Conservation (phyloP, 768 basidiomycete species). For the Boletus coccyginus region DNA sequence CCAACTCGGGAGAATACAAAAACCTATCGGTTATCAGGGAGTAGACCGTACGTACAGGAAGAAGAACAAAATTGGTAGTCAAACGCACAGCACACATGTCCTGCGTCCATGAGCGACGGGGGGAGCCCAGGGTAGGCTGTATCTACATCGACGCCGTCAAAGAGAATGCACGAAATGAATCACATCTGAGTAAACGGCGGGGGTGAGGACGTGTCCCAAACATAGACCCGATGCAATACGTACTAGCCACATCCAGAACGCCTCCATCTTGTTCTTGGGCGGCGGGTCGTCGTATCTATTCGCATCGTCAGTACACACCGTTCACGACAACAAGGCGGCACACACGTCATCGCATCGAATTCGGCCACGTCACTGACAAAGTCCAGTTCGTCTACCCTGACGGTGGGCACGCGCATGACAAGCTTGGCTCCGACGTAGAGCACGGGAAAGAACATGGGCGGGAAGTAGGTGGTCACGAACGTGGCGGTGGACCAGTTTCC, state of each 20-base stretch:
- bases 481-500: slow-evolving; percentile 36
- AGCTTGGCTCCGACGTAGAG: slow-evolving; percentile 37
- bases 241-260: slow-evolving; percentile 31
- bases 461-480: slow-evolving; percentile 44
- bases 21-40: too few relatives aligned
- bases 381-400: slow-evolving; percentile 25
- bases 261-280: slow-evolving; percentile 26
- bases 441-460: slow-evolving; percentile 45
- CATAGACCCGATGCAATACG: not conserved
- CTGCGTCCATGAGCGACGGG: too few relatives aligned
- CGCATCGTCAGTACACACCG: not conserved
- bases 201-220: not conserved
- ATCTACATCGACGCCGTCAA: too few relatives aligned
- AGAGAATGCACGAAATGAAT: not conserved
- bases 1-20: too few relatives aligned
- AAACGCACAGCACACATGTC: too few relatives aligned
- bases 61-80: too few relatives aligned
- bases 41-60: too few relatives aligned
- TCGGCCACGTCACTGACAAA: slow-evolving; percentile 26
- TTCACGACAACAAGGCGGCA: not conserved
- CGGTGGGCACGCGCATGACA: slow-evolving; percentile 8
- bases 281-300: slow-evolving; percentile 26
- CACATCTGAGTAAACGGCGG: slow-evolving; percentile 1
- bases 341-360: slow-evolving; percentile 31
- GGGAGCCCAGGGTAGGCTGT: too few relatives aligned